phyloP scores from a whole-genome alignment of 1,284 basidiomycete genomes.

The Tylopilus sp. region DNA sequence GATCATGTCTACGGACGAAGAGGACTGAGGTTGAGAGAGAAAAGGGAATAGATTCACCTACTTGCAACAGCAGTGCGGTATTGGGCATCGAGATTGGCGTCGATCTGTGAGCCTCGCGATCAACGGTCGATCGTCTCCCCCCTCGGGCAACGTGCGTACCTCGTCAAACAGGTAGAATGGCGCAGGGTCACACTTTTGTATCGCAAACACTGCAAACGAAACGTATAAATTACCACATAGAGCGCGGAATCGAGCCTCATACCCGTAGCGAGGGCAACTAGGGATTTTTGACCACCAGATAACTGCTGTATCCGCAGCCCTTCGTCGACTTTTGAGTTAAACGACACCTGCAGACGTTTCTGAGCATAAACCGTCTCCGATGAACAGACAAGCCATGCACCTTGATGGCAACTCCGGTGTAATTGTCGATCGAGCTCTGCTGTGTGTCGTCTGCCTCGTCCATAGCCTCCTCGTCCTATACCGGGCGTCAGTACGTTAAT shows the following conservation, averaged over 20 bases:
- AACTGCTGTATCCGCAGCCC: conserved; percentile 95
- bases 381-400: conserved; percentile 28
- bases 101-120: conserved; percentile 56
- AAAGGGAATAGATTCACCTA: conserved; percentile 38
- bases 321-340: conserved; percentile 97
- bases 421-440: conserved; percentile 83
- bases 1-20: conserved; percentile 74
- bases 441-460: conserved; percentile 68
- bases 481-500: neutral
- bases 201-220: conserved; percentile 77
- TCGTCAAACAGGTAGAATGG: conserved; percentile 99
- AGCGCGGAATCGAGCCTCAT: conserved; percentile 10
- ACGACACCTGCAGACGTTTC: conserved; percentile 54
- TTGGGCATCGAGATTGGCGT: conserved; percentile 96
- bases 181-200: conserved; percentile 98
- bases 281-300: conserved; percentile 96
- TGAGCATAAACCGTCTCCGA: too few species aligned
- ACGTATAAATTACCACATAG: neutral
- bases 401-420: conserved; percentile 96
- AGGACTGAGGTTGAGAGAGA: neutral
- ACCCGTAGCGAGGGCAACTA: conserved; percentile 95
- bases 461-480: conserved; percentile 64
- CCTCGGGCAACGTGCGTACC: conserved; percentile 37
- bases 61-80: conserved; percentile 95
- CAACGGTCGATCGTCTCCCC: neutral